Base-by-base conservation (phyloP, 768 basidiomycete species). In the Pholiota molesta region DNA sequence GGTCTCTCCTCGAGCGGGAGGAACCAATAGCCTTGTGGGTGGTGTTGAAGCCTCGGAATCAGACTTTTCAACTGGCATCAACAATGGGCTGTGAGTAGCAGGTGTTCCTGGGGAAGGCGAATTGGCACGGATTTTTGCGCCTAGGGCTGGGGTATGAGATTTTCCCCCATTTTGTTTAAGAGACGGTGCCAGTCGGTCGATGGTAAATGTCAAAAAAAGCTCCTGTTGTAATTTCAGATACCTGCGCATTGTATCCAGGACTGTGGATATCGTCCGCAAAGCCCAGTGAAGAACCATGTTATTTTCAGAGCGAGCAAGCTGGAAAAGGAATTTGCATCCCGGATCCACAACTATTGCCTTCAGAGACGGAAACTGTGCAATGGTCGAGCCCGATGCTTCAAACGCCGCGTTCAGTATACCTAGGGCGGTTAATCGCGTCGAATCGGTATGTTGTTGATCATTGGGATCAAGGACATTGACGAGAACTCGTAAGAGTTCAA, bases 271-370 rank as follows among this genome's bases (percentile, higher is more conserved):
- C 1, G 92, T 89, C 26, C 97, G 90, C 28, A 99, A 80, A 17
- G 95, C 83, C 58, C 86, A 79, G 49, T 94, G 88, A 10, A 98
- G 82, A 54, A 99, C 85, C 52, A 83, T 81, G 9, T 85, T 83
- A 61, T 93, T 92, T 65, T 97, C 95, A 1, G 95, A 95, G 37
- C 96, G 87, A 21, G 95, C 95, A 37, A 99, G 86, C 77, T 97
- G 96, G 82, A 99, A 98, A 33, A 99, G 86, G 71, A 91, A 95
- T 78, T 97, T 96, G 83, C 97, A 99, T 0, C 93, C 95, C 52
- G 90, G 83, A 71, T 99, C 97, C 14, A 92, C 77, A 35, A 98
- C 80, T 59, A 98, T 86, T 28, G 82, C 79, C 54, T 87, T 79
- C 35, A 99, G 78, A 7, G 92, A 93, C 7, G 91, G 86, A 73